Evolutionary conservation across 768 basidiomycete genomes (phyloP).

Genomic region (Lentinus tigrinus): DNA sequence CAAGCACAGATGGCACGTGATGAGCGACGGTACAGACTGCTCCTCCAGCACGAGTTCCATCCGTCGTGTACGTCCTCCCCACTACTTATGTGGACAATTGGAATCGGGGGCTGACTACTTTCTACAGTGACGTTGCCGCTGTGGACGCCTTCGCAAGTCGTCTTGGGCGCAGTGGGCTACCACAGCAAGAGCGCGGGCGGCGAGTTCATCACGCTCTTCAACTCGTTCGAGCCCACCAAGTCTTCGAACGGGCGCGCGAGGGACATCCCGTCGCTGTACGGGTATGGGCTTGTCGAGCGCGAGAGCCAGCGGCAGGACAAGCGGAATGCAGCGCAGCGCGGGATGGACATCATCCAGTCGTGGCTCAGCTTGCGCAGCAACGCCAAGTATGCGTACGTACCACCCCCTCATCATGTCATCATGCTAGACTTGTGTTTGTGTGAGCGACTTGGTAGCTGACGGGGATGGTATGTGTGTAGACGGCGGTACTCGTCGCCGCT

Average conservation of each 20-base stretch:
- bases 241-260: constrained; percentile 42
- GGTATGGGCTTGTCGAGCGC: constrained; percentile 57
- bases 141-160: constrained; percentile 65
- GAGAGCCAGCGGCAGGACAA: constrained; percentile 54
- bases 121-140: constrained; percentile 45
- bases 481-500: constrained; percentile 61
- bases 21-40: constrained; percentile 67
- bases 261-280: constrained; percentile 56
- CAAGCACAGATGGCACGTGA: constrained; percentile 37
- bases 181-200: constrained; percentile 61
- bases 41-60: constrained; percentile 69
- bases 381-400: constrained; percentile 39
- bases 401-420: neutral
- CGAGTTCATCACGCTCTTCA: constrained; percentile 69
- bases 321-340: constrained; percentile 56
- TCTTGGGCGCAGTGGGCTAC: constrained; percentile 76
- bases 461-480: constrained; percentile 6
- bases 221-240: constrained; percentile 56
- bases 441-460: neutral
- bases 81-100: neutral
- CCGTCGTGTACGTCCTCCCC: constrained; percentile 48
- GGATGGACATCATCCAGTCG: constrained; percentile 53
- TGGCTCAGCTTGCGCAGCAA: constrained; percentile 38
- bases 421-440: neutral
- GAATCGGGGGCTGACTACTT: no score